Conservation (phyloP, 2,329 filamentous ascomycete genomes). For the Arthrocladium fulminans region DNA sequence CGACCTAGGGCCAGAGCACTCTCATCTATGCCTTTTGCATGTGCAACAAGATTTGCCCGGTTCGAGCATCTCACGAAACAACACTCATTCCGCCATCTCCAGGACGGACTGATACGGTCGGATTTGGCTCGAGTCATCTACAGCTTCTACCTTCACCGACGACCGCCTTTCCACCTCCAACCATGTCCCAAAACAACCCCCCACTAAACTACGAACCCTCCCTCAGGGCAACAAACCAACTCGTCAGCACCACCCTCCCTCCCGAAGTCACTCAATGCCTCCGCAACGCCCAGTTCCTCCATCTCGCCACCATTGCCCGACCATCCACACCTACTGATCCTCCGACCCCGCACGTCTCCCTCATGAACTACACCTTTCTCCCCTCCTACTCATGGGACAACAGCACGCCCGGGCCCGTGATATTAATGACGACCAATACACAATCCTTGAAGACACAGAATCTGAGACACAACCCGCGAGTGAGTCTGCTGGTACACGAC, state of each 20-base stretch:
- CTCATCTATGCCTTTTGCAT: too few relatives aligned
- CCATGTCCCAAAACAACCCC: slow-evolving; percentile 52
- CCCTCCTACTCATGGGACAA: slow-evolving; percentile 34
- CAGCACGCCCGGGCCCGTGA: slow-evolving; percentile 54
- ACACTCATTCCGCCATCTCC: too few relatives aligned
- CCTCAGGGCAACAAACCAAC: slow-evolving; percentile 57
- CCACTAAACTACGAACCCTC: slow-evolving; percentile 69
- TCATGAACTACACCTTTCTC: slow-evolving; percentile 99
- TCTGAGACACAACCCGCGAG: slow-evolving; percentile 71
- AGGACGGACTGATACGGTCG: too few relatives aligned
- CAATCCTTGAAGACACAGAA: slow-evolving; percentile 65
- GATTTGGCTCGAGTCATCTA: neutral
- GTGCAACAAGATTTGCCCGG: neutral
- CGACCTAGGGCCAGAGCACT: neutral
- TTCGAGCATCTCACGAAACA: too few relatives aligned
- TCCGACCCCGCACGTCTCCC: slow-evolving; percentile 79
- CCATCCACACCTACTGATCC: slow-evolving; percentile 29
- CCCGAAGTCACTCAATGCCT: slow-evolving; percentile 82
- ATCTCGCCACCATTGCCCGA: slow-evolving; percentile 70
- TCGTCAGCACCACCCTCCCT: slow-evolving; percentile 61
- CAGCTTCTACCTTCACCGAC: neutral
- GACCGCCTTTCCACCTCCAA: neutral
- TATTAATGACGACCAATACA: slow-evolving; percentile 85
- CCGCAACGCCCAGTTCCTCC: slow-evolving; percentile 91
- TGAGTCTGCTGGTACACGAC: slow-evolving; percentile 93